Evolutionary conservation across 2,329 filamentous ascomycete genomes (phyloP), one percentile per base, ranked within the genome.

Genomic region (Aspergillus latus): DNA sequence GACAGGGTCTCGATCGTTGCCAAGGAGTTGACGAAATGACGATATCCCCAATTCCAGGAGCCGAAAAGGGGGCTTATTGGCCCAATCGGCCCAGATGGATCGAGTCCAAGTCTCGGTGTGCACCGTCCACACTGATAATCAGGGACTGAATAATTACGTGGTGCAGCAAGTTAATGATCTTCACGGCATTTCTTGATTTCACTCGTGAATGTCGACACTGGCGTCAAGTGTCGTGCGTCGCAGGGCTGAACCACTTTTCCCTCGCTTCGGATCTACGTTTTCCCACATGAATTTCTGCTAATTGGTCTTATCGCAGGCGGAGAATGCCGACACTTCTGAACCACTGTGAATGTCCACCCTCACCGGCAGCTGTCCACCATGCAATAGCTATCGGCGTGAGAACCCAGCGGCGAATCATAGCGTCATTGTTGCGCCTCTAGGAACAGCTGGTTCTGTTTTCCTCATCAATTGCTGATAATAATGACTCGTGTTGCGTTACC

Each of bases 1-100:
- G 39, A 40, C 54, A 61, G 59, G 59, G 61, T 63, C 61, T 63
- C 61, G 59, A 63, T 61, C 59, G 49, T 54, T 52, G 60, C 56
- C 58, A 54, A 62, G 60, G 34, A 52, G 48, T 28, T 16, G 32
- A 26, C 47, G 5, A 37, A 16, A 46, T 34, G 42, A 26, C 16
- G 32, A 29, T 45, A 43, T 47, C 50, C 3, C 43, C 7, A 15
- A 34, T n/a, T n/a, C n/a, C n/a, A n/a, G n/a, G n/a, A n/a, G n/a
- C n/a, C n/a, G 6, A 49, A 54, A 54, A 32, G 45, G 52, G 52
- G 45, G 36, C 10, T n/a, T 16, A 42, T 42, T 42, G 39, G 39
- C 16, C 15, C n/a, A 42, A n/a, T n/a, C n/a, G n/a, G n/a, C n/a
- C n/a, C n/a, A n/a, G n/a, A n/a, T n/a, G n/a, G 15, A 15, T 42